A percentile compares a stretch with the other conserved stretches of the same genome.
Evolutionary conservation across 2,329 filamentous ascomycete species (phyloP).

Genomic region (Ophiostoma triangulosporum): DNA sequence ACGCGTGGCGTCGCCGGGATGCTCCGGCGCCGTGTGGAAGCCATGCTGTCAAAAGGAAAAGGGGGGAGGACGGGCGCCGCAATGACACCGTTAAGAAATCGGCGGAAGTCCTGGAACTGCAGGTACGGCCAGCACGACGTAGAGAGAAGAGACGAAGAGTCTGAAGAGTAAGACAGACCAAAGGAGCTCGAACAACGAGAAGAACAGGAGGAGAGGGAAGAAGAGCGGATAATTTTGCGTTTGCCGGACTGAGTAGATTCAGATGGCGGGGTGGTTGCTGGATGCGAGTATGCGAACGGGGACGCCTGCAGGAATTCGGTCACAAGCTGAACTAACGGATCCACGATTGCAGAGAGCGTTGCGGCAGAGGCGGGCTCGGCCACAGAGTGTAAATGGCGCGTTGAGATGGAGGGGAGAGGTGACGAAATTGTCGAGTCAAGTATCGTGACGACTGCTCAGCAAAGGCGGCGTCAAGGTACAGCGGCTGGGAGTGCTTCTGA

Average conservation of each 20-base stretch:
- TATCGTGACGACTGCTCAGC: slow-evolving; percentile 3
- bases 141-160: slow-evolving; percentile 14
- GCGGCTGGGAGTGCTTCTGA: not conserved
- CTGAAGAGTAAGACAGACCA: slow-evolving; percentile 5
- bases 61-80: slow-evolving; percentile 43
- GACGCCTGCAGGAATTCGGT: slow-evolving; percentile 21
- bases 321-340: slow-evolving; percentile 33
- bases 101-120: slow-evolving; percentile 30
- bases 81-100: slow-evolving; percentile 42
- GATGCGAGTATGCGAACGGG: slow-evolving; percentile 1
- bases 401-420: slow-evolving; percentile 8
- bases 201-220: slow-evolving; percentile 14
- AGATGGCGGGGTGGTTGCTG: slow-evolving; percentile 3
- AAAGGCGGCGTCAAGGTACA: not conserved
- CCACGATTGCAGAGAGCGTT: slow-evolving; percentile 39
- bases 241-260: not conserved
- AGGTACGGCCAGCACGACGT: slow-evolving; percentile 11
- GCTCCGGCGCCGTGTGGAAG: slow-evolving; percentile 25
- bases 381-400: slow-evolving; percentile 33
- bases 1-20: slow-evolving; percentile 73
- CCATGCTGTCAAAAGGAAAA: slow-evolving; percentile 29
- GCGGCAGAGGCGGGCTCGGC: slow-evolving; percentile 45
- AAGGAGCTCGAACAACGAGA: slow-evolving; percentile 16
- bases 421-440: slow-evolving; percentile 3
- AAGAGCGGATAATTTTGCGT: slow-evolving; percentile 9